Evolutionary conservation across 371 early-diverging fungal genomes (phyloP).

Genomic region (Lichtheimia ramosa): DNA sequence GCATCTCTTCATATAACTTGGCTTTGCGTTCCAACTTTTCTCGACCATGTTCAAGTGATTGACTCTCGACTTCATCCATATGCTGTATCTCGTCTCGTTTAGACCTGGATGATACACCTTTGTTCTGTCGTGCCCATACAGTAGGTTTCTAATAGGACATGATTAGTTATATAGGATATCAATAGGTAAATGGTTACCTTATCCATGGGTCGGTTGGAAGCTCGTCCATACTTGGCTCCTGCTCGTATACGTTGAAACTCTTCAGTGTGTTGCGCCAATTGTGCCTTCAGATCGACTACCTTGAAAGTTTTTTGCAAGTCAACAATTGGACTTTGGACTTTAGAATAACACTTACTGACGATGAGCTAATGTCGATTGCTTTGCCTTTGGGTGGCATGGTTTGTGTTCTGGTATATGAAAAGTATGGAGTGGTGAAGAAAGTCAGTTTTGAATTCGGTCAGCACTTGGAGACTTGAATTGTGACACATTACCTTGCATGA

Average conservation of each 20-base stretch:
- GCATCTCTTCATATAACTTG: slow-evolving; percentile 58
- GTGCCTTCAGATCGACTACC: slow-evolving; percentile 41
- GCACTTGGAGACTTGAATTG: too few species aligned
- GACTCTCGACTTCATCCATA: slow-evolving; percentile 33
- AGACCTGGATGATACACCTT: slow-evolving; percentile 52
- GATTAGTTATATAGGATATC: not conserved
- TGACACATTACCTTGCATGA: too few species aligned
- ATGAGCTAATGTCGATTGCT: slow-evolving; percentile 28
- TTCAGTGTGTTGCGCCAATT: slow-evolving; percentile 38
- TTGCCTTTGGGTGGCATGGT: not conserved
- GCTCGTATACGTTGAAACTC: slow-evolving; percentile 35
- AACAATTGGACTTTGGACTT: not conserved
- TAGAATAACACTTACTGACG: slow-evolving; percentile 19
- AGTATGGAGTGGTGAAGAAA: too few species aligned
- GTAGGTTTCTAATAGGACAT: slow-evolving; percentile 45
- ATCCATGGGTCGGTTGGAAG: slow-evolving; percentile 22
- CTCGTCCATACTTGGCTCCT: slow-evolving; percentile 30
- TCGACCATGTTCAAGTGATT: slow-evolving; percentile 44
- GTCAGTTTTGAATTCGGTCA: too few species aligned
- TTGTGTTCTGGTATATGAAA: too few species aligned
- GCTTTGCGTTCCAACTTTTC: slow-evolving; percentile 69
- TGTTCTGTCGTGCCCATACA: slow-evolving; percentile 60
- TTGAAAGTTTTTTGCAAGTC: not conserved
- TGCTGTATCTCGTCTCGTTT: slow-evolving; percentile 21
- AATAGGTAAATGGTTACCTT: slow-evolving; percentile 10